Conservation (phyloP, 805 yeast species). For the Diddensiella caesifluorescens region DNA sequence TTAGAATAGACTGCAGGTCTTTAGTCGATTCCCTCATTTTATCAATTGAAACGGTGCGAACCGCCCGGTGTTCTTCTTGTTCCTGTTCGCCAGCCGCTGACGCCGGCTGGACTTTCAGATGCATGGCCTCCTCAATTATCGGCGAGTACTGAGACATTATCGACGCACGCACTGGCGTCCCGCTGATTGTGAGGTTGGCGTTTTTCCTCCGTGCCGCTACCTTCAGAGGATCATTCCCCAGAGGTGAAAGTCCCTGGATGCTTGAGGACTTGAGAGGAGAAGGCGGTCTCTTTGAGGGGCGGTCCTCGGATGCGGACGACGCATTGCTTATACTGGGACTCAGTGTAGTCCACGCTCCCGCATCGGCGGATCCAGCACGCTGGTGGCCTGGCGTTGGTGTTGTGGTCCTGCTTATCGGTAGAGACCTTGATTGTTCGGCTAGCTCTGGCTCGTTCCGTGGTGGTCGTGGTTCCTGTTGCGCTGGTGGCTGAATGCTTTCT, state of each 20-base stretch:
- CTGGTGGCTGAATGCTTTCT: too few species aligned
- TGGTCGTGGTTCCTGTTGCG: too few species aligned
- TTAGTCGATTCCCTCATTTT: conserved; percentile 17
- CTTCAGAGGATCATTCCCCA: conserved; percentile 10
- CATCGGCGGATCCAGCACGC: too few species aligned
- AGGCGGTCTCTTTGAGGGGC: too few species aligned
- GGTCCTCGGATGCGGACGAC: too few species aligned
- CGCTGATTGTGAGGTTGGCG: conserved; percentile 1
- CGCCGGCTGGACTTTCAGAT: conserved; percentile 9
- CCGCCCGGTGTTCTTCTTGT: conserved; percentile 6
- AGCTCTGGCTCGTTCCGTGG: too few species aligned
- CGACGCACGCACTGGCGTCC: conserved; percentile 11
- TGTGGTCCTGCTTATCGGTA: too few species aligned
- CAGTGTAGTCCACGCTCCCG: conserved; percentile 2
- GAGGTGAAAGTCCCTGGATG: too few species aligned
- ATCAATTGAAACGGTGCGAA: conserved; percentile 12
- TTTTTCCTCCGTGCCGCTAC: conserved; percentile 9
- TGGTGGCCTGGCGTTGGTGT: too few species aligned
- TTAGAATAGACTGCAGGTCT: conserved; percentile 17
- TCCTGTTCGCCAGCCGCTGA: neutral
- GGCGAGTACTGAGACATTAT: conserved; percentile 22
- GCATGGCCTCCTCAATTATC: conserved; percentile 20
- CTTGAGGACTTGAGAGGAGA: too few species aligned
- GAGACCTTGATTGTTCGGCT: too few species aligned
- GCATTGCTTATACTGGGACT: neutral